Percentiles rank a stretch among this genome's conserved stretches.
phyloP scores from a whole-genome alignment of 495 filamentous ascomycete species.

The Penicillium simplicissimum region DNA sequence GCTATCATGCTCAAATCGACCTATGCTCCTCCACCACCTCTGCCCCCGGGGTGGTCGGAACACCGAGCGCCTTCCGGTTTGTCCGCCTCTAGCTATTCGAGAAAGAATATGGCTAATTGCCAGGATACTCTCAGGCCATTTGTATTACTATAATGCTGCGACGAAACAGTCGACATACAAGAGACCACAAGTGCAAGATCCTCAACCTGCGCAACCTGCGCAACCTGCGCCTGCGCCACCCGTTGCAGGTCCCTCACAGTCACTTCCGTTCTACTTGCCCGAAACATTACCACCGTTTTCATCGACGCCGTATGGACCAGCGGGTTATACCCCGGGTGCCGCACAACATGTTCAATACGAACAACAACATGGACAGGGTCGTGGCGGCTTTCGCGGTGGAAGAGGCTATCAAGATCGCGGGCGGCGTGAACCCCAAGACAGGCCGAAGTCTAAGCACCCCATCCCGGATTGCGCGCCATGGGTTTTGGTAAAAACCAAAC shows the following conservation, averaged over 20 bases:
- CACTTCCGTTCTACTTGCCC: conserved; percentile 32
- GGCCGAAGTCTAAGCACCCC: conserved; percentile 74
- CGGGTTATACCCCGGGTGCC: conserved; percentile 24
- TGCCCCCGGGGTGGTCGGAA: conserved; percentile 86
- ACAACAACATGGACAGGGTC: conserved; percentile 23
- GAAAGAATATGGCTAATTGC: conserved; percentile 18
- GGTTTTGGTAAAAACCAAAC: conserved; percentile 88
- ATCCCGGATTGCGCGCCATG: conserved; percentile 87
- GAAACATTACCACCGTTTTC: conserved; percentile 44
- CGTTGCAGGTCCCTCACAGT: conserved; percentile 19
- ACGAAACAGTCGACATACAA: conserved; percentile 89
- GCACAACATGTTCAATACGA: conserved; percentile 23
- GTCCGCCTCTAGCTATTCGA: conserved; percentile 19
- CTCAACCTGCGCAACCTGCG: conserved; percentile 30
- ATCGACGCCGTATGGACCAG: conserved; percentile 42
- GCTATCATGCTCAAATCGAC: conserved; percentile 46
- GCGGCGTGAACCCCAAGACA: conserved; percentile 65
- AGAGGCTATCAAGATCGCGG: conserved; percentile 54
- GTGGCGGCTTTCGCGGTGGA: conserved; percentile 50
- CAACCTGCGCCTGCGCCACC: conserved; percentile 26
- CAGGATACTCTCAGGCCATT: conserved; percentile 58
- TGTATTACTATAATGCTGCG: conserved; percentile 84
- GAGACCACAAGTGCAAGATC: conserved; percentile 53
- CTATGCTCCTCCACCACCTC: conserved; percentile 51
- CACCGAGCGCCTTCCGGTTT: conserved; percentile 84